Evolutionary conservation across 352 stramenopile species (phyloP), one percentile per base, ranked within the genome.

Genomic region (Pythium insidiosum): DNA sequence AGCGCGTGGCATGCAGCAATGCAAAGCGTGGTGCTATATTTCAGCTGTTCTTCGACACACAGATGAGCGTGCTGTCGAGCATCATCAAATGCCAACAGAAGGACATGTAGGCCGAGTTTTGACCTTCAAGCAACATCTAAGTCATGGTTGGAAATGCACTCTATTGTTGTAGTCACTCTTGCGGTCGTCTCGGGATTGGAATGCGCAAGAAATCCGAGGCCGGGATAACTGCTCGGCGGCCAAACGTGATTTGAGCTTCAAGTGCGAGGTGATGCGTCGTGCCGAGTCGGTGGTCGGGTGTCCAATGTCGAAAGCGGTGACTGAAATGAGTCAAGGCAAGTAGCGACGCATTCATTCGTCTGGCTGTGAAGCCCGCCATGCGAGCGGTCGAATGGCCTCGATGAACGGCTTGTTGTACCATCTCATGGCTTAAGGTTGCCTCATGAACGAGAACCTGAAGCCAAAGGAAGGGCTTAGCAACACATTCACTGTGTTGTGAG

Each of bases 271-370:
- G 65, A 43, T 90, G 68, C 13, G 76, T 91, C 38, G 74, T 79
- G 2, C 55, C 60, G 16, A 61, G 50, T 9, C 48, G 53, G 15
- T 52, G 56, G 18, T 62, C 48, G n/a, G 45, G 48, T 4, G 63
- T 67, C 76, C 74, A 88, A 38, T 84, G 61, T 13, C 73, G 64
- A 39, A 92, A 94, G n/a, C 78, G 76, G 38, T 87, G 71, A 39
- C 79, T 93, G 38, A 94, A 91, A 48, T 94, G 82, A 15, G 79
- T 94, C 24, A 94, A 53, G 16, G 78, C 80, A 9, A 94, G 59
- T 21, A 91, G 51, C 31, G 67, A 80, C 24, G 82, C 75, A 33
- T 89, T 86, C 61, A 87, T 74, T n/a, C 71, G 64, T 33, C 72
- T 70, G 12, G 82, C 82, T 13, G 78, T 73, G 26, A 73, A 78